A percentile compares a stretch with the other conserved stretches of the same genome.
Evolutionary conservation across 83 land plant species (phyloP).

Genomic region (Diphasiastrum complanatum): DNA sequence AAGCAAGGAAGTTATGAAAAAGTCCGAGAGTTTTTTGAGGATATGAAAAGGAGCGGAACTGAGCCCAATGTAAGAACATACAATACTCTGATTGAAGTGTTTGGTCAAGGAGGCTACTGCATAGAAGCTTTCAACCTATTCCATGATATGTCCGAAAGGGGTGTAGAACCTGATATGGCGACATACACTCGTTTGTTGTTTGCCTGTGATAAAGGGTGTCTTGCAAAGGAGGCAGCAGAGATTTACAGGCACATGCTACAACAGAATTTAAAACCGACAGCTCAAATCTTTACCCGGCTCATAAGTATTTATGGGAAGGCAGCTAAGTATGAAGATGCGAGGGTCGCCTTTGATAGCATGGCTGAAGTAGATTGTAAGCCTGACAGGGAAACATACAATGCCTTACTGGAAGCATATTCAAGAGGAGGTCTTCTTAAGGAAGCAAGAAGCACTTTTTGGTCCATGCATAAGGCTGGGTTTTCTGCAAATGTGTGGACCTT

Average conservation of each 20-base stretch:
- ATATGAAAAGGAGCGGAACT: slow-evolving; percentile 84
- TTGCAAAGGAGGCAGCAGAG: slow-evolving; percentile 63
- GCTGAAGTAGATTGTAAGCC: slow-evolving; percentile 62
- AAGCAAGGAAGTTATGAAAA: slow-evolving; percentile 73
- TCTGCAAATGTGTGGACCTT: slow-evolving; percentile 43
- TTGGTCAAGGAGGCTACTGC: slow-evolving; percentile 88
- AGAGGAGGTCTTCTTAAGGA: slow-evolving; percentile 81
- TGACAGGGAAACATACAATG: slow-evolving; percentile 55
- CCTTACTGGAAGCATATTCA: slow-evolving; percentile 57
- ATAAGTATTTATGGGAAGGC: slow-evolving; percentile 82
- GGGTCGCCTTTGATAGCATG: slow-evolving; percentile 75
- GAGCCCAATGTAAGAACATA: slow-evolving; percentile 82
- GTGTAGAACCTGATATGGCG: slow-evolving; percentile 72
- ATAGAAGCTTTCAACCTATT: slow-evolving; percentile 89
- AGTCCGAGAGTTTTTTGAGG: slow-evolving; percentile 70
- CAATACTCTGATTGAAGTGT: slow-evolving; percentile 74
- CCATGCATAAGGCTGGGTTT: slow-evolving; percentile 59
- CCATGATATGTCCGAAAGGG: slow-evolving; percentile 83
- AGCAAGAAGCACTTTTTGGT: slow-evolving; percentile 33
- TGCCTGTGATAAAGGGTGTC: slow-evolving; percentile 89
- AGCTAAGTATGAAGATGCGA: slow-evolving; percentile 69
- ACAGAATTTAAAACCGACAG: slow-evolving; percentile 51
- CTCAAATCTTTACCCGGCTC: slow-evolving; percentile 58
- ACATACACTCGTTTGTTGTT: slow-evolving; percentile 65
- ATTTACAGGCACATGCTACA: slow-evolving; percentile 63